Evolutionary conservation across 768 basidiomycete genomes (phyloP).

Genomic region (Leucocoprinus birnbaumii): DNA sequence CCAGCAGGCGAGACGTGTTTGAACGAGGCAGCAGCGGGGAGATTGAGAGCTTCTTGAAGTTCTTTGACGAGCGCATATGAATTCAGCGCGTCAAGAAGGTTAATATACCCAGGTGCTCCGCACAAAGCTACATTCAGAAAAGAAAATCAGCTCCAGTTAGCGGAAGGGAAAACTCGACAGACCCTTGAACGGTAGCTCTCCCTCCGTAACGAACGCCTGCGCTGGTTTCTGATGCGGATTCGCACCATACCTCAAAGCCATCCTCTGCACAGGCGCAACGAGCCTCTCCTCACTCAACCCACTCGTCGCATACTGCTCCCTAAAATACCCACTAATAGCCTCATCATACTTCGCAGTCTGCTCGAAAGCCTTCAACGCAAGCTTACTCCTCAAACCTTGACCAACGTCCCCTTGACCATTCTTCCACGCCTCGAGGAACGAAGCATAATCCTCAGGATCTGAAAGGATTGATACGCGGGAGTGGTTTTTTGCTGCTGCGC

Average conservation of each 20-base stretch:
- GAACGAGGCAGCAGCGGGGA: constrained; percentile 98
- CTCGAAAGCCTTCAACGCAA: constrained; percentile 97
- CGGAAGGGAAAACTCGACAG: neutral
- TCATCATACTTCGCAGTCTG: constrained; percentile 94
- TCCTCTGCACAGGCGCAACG: constrained; percentile 73
- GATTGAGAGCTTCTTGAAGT: constrained; percentile 77
- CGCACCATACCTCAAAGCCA: constrained; percentile 89
- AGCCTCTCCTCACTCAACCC: constrained; percentile 60
- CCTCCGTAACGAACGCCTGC: constrained; percentile 88
- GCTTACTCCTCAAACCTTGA: constrained; percentile 64
- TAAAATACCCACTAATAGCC: constrained; percentile 95
- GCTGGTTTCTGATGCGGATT: constrained; percentile 99
- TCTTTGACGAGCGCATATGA: constrained; percentile 96
- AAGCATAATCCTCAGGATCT: constrained; percentile 83
- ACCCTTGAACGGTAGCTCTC: constrained; percentile 95
- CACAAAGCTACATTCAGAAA: constrained; percentile 61
- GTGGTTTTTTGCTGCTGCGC: constrained; percentile 98
- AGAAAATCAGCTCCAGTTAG: constrained; percentile 3
- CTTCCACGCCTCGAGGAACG: constrained; percentile 78
- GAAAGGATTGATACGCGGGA: constrained; percentile 87
- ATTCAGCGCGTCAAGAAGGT: constrained; percentile 95
- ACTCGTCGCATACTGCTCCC: constrained; percentile 91
- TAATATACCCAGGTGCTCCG: constrained; percentile 98
- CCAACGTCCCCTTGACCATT: constrained; percentile 67
- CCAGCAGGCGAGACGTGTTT: constrained; percentile 99